Conservation (phyloP, 257 asterid species). For the Vinca minor region DNA sequence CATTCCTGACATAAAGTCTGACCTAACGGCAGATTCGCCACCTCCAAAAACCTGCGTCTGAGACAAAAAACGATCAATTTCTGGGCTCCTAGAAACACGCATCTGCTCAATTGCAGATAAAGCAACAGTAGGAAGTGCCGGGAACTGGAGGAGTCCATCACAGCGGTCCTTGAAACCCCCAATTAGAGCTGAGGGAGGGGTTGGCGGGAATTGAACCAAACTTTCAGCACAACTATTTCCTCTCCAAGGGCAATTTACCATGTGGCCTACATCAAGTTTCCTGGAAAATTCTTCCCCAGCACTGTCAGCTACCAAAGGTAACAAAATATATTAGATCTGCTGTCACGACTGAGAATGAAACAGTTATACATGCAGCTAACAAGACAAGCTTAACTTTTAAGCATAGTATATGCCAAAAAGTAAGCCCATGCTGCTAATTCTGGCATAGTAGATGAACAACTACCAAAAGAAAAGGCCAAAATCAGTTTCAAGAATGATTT, state of each 20-base stretch:
- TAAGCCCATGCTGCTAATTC: neutral
- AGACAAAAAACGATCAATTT: constrained; percentile 76
- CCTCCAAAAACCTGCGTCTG: constrained; percentile 54
- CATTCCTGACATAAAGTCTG: constrained; percentile 51
- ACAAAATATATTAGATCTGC: constrained; percentile 20
- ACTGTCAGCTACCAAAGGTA: constrained; percentile 44
- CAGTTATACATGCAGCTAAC: neutral
- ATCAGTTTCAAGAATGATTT: neutral
- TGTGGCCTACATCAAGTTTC: constrained; percentile 80
- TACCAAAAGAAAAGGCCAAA: neutral
- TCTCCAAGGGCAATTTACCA: constrained; percentile 75
- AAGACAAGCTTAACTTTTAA: neutral
- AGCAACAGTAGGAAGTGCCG: constrained; percentile 83
- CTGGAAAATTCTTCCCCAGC: constrained; percentile 74
- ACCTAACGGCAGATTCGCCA: constrained; percentile 62
- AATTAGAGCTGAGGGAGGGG: constrained; percentile 94
- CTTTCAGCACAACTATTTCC: constrained; percentile 95
- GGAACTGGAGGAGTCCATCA: constrained; percentile 91
- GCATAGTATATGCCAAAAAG: neutral
- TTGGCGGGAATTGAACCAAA: constrained; percentile 96
- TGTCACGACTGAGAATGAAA: constrained; percentile 9
- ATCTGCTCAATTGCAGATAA: constrained; percentile 79
- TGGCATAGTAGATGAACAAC: neutral
- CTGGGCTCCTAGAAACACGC: constrained; percentile 57
- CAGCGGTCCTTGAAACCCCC: constrained; percentile 98